Base-by-base conservation (phyloP, 1,139 yeast species). In the Meyerozyma sp. region DNA sequence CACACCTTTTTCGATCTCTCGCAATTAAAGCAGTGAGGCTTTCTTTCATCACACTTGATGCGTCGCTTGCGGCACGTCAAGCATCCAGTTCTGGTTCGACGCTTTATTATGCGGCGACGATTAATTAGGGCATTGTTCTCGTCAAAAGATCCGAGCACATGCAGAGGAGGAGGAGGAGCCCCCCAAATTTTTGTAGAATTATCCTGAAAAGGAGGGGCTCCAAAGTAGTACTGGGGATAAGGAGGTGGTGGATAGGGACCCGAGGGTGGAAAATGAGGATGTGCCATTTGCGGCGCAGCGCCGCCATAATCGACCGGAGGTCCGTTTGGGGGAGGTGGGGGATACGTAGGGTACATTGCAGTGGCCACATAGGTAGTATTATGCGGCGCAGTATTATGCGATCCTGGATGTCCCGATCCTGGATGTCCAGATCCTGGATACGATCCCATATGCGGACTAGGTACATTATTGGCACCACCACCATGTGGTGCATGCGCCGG, bases 1-100 rank as follows among this genome's bases (percentile, higher is more conserved):
- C 95, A 86, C 11, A 77, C 75, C 50, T 86, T 81, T 50, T 80
- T 80, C 39, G 84, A 75, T 49, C 86, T 75, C 54, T 81, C 85
- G 59, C 95, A 86, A 59, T 86, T 85, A 55, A 68, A 72, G 57
- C 94, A 86, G 42, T 75, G 73, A 1, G 93, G 93, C 52, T 82
- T 84, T 42, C 83, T 65, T 46, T 60, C 65, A 46, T 60, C 65
- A 41, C 65, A 60, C 49, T 60, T 60, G 47, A 60, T 60, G 21
- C 65, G 52, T 18, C 65, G 49, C 50, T 60, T 59, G 42, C 65
- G 61, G 43, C 65, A 60, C n/a, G 65, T 60, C 44, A 60, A 50
- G 42, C 63, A 60, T 4, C 65, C 65, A 2, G 63, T 60, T 5
- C 63, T 46, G n/a, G 65, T 60, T 14, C 65, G 49, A 20, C 63